Evolutionary conservation across 306 rosid species (phyloP).

Genomic region (Clitoria ternatea): DNA sequence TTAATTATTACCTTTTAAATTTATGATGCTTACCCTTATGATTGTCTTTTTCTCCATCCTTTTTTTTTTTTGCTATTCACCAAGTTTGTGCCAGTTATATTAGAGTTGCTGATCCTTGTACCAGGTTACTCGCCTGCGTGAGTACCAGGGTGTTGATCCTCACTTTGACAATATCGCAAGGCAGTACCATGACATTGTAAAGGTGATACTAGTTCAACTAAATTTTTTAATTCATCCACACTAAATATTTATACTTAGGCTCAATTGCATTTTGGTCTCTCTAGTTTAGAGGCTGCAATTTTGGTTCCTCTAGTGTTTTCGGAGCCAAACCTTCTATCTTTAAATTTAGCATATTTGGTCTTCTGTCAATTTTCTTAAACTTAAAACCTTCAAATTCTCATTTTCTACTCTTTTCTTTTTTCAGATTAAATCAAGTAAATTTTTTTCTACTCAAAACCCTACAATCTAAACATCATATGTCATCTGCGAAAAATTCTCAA

Average conservation of each 20-base stretch:
- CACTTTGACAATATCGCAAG: conserved; percentile 81
- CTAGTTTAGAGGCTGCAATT: too few species aligned
- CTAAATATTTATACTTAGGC: neutral
- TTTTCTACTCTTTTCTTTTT: too few species aligned
- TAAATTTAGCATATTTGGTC: too few species aligned
- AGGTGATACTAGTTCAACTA: conserved; percentile 36
- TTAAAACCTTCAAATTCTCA: too few species aligned
- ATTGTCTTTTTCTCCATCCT: neutral
- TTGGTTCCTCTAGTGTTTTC: too few species aligned
- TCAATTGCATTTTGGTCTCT: too few species aligned
- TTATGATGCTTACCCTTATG: neutral
- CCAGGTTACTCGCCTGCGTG: conserved; percentile 83
- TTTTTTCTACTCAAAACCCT: too few species aligned
- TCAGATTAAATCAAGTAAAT: too few species aligned
- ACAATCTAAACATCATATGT: too few species aligned
- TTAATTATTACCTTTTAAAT: neutral
- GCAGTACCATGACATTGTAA: conserved; percentile 75
- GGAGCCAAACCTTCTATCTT: too few species aligned
- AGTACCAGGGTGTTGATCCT: conserved; percentile 93
- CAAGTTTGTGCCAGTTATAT: conserved; percentile 11
- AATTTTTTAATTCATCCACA: neutral
- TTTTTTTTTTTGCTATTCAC: neutral
- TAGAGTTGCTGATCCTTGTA: conserved; percentile 4
- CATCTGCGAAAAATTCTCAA: too few species aligned
- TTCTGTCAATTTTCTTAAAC: too few species aligned